Evolutionary conservation across 805 yeast species (phyloP).

Genomic region (Henningerozyma blattae): DNA sequence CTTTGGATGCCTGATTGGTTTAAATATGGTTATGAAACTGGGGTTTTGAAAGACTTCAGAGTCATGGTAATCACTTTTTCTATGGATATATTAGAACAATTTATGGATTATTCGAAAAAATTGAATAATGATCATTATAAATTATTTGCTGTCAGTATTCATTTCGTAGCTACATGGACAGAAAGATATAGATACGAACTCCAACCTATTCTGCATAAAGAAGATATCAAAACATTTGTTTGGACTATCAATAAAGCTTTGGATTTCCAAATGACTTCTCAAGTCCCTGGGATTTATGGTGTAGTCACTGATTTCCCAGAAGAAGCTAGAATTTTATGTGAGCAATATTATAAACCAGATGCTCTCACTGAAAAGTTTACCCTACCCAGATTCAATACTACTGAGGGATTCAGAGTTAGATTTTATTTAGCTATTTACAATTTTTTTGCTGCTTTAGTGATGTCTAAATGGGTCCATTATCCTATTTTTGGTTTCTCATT

Average conservation of each 20-base stretch:
- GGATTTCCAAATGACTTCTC: conserved; percentile 18
- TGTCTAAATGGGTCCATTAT: conserved; percentile 16
- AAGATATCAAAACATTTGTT: conserved; percentile 29
- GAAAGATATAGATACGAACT: conserved; percentile 20
- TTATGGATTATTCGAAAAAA: conserved; percentile 27
- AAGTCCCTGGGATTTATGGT: conserved; percentile 19
- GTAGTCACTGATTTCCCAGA: conserved; percentile 23
- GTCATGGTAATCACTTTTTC: conserved; percentile 27
- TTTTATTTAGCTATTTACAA: conserved; percentile 10
- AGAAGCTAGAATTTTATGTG: conserved; percentile 8
- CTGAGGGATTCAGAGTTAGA: conserved; percentile 18
- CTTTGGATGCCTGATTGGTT: conserved; percentile 40
- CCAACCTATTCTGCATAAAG: conserved; percentile 21
- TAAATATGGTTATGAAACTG: conserved; percentile 28
- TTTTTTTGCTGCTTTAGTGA: conserved; percentile 10
- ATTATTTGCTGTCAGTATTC: conserved; percentile 43
- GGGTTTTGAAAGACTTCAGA: conserved; percentile 26
- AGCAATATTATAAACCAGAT: conserved; percentile 1
- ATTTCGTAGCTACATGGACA: conserved; percentile 35
- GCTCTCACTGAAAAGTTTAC: conserved; percentile 3
- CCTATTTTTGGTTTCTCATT: conserved; percentile 14
- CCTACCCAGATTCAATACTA: conserved; percentile 9
- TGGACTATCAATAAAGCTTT: conserved; percentile 41
- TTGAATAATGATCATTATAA: conserved; percentile 33
- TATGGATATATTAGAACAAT: conserved; percentile 11